Evolutionary conservation across 768 basidiomycete species (phyloP).

Genomic region (Hypsizygus marmoreus): DNA sequence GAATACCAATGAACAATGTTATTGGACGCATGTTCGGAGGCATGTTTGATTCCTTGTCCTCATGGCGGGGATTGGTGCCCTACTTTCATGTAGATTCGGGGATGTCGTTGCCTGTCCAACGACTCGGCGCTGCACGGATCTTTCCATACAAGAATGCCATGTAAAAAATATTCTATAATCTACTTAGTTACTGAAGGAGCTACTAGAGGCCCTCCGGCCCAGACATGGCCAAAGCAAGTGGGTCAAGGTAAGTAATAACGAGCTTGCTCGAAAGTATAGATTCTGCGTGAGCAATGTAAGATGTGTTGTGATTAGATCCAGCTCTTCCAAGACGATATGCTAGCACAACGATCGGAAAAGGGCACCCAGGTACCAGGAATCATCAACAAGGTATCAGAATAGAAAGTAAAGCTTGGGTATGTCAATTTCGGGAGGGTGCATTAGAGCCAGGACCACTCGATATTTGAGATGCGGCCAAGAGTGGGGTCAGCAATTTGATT

Average conservation of each 20-base stretch:
- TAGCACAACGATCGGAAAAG: slow-evolving; percentile 21
- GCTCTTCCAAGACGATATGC: slow-evolving; percentile 13
- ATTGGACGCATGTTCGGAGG: slow-evolving; percentile 37
- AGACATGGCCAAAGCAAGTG: slow-evolving; percentile 37
- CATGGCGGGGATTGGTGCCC: neutral
- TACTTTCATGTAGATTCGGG: too few species aligned
- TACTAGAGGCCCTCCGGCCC: slow-evolving; percentile 6
- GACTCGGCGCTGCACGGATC: too few species aligned
- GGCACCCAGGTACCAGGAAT: slow-evolving; percentile 30
- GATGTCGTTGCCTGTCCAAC: too few species aligned
- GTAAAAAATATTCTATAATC: slow-evolving; percentile 3
- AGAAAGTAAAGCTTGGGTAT: slow-evolving; percentile 12
- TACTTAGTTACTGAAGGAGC: slow-evolving; percentile 1
- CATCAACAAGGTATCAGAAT: slow-evolving; percentile 17
- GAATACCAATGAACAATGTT: slow-evolving; percentile 36
- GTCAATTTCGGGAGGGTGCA: slow-evolving; percentile 6
- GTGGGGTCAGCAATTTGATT: slow-evolving; percentile 37
- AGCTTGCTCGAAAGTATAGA: slow-evolving; percentile 28
- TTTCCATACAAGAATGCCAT: neutral
- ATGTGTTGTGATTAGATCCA: slow-evolving; percentile 12
- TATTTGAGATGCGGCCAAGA: slow-evolving; percentile 51
- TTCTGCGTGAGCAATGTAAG: slow-evolving; percentile 16
- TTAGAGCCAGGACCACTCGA: slow-evolving; percentile 55
- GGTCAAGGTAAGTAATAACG: slow-evolving; percentile 13
- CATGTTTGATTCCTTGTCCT: neutral